Conservation (phyloP, 805 yeast species). For the Blastobotrys mokoenaii region DNA sequence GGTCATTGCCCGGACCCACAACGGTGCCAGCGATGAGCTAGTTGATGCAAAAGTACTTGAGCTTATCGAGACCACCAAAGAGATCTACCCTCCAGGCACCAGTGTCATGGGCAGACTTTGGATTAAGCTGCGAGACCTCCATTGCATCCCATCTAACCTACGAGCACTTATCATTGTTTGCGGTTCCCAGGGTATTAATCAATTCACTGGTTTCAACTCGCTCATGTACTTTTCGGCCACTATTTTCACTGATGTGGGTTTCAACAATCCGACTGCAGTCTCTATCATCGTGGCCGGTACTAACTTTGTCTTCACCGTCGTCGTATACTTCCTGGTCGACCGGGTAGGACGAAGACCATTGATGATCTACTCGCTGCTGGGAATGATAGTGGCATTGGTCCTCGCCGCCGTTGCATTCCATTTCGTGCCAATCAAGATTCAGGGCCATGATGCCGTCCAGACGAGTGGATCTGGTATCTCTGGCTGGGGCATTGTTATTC, state of each 20-base stretch:
- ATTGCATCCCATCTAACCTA: conserved; percentile 46
- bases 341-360: conserved; percentile 80
- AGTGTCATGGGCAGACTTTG: conserved; percentile 5
- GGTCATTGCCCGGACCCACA: conserved; percentile 58
- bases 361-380: conserved; percentile 66
- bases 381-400: conserved; percentile 68
- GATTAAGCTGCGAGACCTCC: conserved; percentile 24
- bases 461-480: conserved; percentile 39
- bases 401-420: conserved; percentile 87
- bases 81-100: conserved; percentile 12
- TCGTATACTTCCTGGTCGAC: conserved; percentile 83
- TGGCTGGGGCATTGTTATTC: conserved; percentile 82
- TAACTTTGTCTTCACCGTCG: conserved; percentile 75
- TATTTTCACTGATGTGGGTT: conserved; percentile 84
- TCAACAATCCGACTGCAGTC: conserved; percentile 79
- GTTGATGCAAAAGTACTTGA: conserved; percentile 63
- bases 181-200: conserved; percentile 92
- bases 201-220: conserved; percentile 93
- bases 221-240: conserved; percentile 92
- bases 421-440: conserved; percentile 41
- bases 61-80: conserved; percentile 33
- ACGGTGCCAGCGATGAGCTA: conserved; percentile 51
- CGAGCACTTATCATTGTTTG: conserved; percentile 86
- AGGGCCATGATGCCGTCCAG: conserved; percentile 6
- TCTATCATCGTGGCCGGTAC: conserved; percentile 91